Conservation (phyloP, 1,139 yeast species). For the Lodderomyces parapsilosis region DNA sequence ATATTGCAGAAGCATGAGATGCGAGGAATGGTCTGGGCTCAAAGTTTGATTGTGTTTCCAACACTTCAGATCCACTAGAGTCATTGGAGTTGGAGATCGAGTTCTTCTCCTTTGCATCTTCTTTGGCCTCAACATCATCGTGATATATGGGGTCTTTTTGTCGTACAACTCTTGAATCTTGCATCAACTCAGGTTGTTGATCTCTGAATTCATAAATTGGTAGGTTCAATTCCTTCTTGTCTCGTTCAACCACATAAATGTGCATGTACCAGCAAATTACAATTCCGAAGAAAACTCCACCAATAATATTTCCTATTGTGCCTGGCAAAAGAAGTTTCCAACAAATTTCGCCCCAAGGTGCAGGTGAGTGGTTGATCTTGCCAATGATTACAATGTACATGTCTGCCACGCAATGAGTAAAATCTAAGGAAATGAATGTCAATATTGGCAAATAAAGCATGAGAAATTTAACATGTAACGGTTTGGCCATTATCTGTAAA, state of each 20-base stretch:
- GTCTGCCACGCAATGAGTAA: slow-evolving; percentile 79
- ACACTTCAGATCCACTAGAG: not conserved
- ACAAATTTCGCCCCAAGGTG: slow-evolving; percentile 60
- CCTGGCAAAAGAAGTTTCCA: slow-evolving; percentile 75
- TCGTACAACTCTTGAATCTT: slow-evolving; percentile 75
- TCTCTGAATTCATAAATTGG: slow-evolving; percentile 71
- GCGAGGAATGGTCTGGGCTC: not conserved
- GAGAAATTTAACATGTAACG: slow-evolving; percentile 73
- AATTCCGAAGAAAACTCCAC: slow-evolving; percentile 64
- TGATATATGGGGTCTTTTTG: slow-evolving; percentile 19
- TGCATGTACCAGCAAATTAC: slow-evolving; percentile 70
- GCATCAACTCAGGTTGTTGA: slow-evolving; percentile 74
- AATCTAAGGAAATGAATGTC: slow-evolving; percentile 72
- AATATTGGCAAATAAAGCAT: slow-evolving; percentile 66
- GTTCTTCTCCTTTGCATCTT: slow-evolving; percentile 9
- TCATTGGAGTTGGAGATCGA: not conserved
- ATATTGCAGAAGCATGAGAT: not conserved
- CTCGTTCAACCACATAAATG: slow-evolving; percentile 66
- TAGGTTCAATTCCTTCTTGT: slow-evolving; percentile 55
- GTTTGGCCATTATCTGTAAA: slow-evolving; percentile 73
- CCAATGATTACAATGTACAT: slow-evolving; percentile 69
- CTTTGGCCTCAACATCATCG: slow-evolving; percentile 10
- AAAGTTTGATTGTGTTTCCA: not conserved
- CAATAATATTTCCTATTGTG: slow-evolving; percentile 66
- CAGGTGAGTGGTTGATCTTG: slow-evolving; percentile 60